Evolutionary conservation across 306 rosid species (phyloP), one percentile per base, ranked within the genome.

Genomic region (Glycyrrhiza uralensis): DNA sequence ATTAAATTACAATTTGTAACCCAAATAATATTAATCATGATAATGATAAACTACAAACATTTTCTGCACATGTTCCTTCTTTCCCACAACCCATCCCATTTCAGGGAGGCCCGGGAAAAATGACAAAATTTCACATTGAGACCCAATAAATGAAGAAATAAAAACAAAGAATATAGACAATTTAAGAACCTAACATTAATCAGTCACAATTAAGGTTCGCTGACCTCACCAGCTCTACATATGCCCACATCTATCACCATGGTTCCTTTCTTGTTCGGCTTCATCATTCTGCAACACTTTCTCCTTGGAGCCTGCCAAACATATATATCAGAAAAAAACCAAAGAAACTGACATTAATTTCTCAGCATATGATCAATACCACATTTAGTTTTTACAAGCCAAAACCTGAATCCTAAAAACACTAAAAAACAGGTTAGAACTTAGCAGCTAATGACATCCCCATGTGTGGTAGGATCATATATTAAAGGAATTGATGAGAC

Each of bases 301-400:
- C 97, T 88, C 70, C 97, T 83, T 7, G 99, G 99, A 6, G 96
- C 87, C 99, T 95, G 86, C 73, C 22, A 14, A 22, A 69, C n/a
- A n/a, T 7, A 23, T 33, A 75, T 26, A 42, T 61, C 5, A 62
- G 3, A 67, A 39, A 17, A 36, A 29, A 14, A 44, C 60, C 46
- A 66, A 66, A 15, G 28, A 70, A 68, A 74, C 17, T 17, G 23
- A 4, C 42, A 14, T 82, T 36, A 58, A 57, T 12, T 42, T 70
- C 39, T 47, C 20, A 38, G 1, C 18, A 52, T 3, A 3, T 52
- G 59, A 26, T 22, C 6, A 30, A 8, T 7, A 13, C 29, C 12
- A 22, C 52, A n/a, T 3, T 26, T 36, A 24, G 47, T 8, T 45
- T 58, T 67, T 46, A 19, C 9, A 44, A 44, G 6, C 14, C 1